Percentiles rank a stretch among this genome's conserved stretches.
Evolutionary conservation across 2,329 filamentous ascomycete genomes (phyloP).

Genomic region (Aspergillus neotritici): DNA sequence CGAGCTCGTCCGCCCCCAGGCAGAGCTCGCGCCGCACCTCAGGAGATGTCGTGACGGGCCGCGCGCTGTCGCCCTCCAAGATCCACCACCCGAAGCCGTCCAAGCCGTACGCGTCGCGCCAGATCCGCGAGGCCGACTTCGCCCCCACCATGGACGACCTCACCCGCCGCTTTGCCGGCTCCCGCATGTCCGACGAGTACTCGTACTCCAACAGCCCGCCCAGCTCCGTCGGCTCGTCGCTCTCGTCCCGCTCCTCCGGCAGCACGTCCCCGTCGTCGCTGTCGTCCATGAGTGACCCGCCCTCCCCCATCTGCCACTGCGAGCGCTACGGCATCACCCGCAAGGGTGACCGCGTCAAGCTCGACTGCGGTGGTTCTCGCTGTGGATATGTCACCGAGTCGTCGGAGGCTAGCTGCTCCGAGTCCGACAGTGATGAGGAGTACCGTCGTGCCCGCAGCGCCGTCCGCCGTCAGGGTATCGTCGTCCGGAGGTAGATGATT

Average conservation of each 20-base stretch:
- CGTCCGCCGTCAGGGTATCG: slow-evolving; percentile 34
- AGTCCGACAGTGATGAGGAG: slow-evolving; percentile 40
- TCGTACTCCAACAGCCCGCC: slow-evolving; percentile 70
- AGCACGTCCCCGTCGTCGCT: slow-evolving; percentile 48
- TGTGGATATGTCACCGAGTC: slow-evolving; percentile 69
- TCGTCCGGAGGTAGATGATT: slow-evolving; percentile 32
- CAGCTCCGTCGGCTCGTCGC: slow-evolving; percentile 59
- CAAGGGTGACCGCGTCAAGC: slow-evolving; percentile 85
- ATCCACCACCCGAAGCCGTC: slow-evolving; percentile 88
- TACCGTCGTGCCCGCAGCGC: slow-evolving; percentile 32
- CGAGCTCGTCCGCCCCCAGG: slow-evolving; percentile 31
- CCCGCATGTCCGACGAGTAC: slow-evolving; percentile 65
- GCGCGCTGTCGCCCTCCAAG: slow-evolving; percentile 78
- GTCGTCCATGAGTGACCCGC: slow-evolving; percentile 62
- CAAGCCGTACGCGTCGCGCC: slow-evolving; percentile 78
- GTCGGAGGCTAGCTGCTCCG: slow-evolving; percentile 65
- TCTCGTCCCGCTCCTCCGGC: slow-evolving; percentile 66
- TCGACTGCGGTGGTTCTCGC: slow-evolving; percentile 85
- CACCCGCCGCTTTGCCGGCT: slow-evolving; percentile 66
- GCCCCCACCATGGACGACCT: slow-evolving; percentile 73
- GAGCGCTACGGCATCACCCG: slow-evolving; percentile 96
- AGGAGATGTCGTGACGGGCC: slow-evolving; percentile 76
- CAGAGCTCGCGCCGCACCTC: slow-evolving; percentile 39
- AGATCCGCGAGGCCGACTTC: slow-evolving; percentile 80
- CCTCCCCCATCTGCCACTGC: slow-evolving; percentile 68